Conservation (phyloP, 2,329 filamentous ascomycete species). For the Pseudocercospora crystallina region DNA sequence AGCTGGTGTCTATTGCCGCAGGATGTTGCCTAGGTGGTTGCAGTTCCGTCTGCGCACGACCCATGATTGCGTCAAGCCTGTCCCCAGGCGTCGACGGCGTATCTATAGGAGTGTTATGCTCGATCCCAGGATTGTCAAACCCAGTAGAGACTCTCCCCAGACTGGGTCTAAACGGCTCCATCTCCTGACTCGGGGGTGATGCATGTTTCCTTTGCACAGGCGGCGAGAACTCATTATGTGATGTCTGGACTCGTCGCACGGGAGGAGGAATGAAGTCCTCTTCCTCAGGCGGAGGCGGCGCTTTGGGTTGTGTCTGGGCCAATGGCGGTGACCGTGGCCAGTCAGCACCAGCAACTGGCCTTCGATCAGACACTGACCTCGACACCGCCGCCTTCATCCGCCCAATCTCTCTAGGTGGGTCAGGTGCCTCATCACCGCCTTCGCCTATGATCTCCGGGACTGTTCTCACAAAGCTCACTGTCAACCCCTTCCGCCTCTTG, state of each 20-base stretch:
- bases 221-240: slow-evolving; percentile 28
- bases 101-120: slow-evolving; percentile 6
- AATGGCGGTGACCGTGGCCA: slow-evolving; percentile 19
- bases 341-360: slow-evolving; percentile 14
- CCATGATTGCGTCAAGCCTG: not conserved
- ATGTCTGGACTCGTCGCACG: slow-evolving; percentile 26
- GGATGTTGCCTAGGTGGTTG: slow-evolving; percentile 11
- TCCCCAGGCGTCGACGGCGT: slow-evolving; percentile 6
- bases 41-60: not conserved
- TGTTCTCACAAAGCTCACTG: slow-evolving; percentile 71
- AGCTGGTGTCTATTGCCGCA: slow-evolving; percentile 18
- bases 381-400: slow-evolving; percentile 47
- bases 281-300: slow-evolving; percentile 4
- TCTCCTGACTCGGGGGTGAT: slow-evolving; percentile 19
- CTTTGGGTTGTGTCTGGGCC: slow-evolving; percentile 2
- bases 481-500: slow-evolving; percentile 64
- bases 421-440: slow-evolving; percentile 82
- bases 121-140: slow-evolving; percentile 10
- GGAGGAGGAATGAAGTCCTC: slow-evolving; percentile 19
- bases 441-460: slow-evolving; percentile 82
- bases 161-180: slow-evolving; percentile 20
- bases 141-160: slow-evolving; percentile 30
- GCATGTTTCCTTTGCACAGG: slow-evolving; percentile 26
- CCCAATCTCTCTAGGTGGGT: slow-evolving; percentile 70
- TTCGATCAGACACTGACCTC: slow-evolving; percentile 31